These are phyloP conservation scores for Suhomyces sp. DNA, from an alignment of 805 yeast species.

Conservation along the genomic window DNA sequence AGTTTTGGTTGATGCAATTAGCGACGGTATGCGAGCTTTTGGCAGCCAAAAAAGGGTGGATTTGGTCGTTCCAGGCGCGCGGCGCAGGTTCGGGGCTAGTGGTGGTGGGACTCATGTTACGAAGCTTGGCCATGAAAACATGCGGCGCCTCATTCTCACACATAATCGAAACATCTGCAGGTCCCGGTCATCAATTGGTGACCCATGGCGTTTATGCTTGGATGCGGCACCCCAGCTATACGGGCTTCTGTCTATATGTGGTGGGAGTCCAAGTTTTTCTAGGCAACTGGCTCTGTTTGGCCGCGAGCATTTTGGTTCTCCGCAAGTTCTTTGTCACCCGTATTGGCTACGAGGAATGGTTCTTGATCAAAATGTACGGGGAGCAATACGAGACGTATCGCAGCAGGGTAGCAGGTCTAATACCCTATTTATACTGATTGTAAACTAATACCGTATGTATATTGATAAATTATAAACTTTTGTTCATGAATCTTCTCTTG, in stretches of 20 bases:
- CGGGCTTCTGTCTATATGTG: slow-evolving; percentile 35
- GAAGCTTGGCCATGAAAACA: slow-evolving; percentile 29
- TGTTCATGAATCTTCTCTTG: slow-evolving; percentile 93
- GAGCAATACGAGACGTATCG: slow-evolving; percentile 25
- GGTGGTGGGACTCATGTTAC: slow-evolving; percentile 22
- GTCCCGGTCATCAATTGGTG: slow-evolving; percentile 16
- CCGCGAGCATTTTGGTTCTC: slow-evolving; percentile 17
- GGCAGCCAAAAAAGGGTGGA: slow-evolving; percentile 2
- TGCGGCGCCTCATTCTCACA: slow-evolving; percentile 39
- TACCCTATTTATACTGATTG: slow-evolving; percentile 23
- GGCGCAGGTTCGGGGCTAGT: slow-evolving; percentile 15
- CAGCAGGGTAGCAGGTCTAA: slow-evolving; percentile 20
- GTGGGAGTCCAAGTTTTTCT: slow-evolving; percentile 31
- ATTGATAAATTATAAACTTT: slow-evolving; percentile 63
- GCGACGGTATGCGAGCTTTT: slow-evolving; percentile 22
- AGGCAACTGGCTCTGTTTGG: slow-evolving; percentile 19
- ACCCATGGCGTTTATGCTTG: slow-evolving; percentile 31
- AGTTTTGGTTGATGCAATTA: slow-evolving; percentile 29
- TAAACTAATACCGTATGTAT: too few species aligned
- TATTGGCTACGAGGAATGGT: slow-evolving; percentile 36
- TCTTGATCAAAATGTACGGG: slow-evolving; percentile 26
- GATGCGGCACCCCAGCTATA: slow-evolving; percentile 38
- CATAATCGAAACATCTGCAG: slow-evolving; percentile 20
- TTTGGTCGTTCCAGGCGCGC: neutral
- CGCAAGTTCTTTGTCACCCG: slow-evolving; percentile 26